These are phyloP conservation scores for Hericium coralloides DNA, from an alignment of 768 basidiomycete genomes.

Conservation along the genomic window DNA sequence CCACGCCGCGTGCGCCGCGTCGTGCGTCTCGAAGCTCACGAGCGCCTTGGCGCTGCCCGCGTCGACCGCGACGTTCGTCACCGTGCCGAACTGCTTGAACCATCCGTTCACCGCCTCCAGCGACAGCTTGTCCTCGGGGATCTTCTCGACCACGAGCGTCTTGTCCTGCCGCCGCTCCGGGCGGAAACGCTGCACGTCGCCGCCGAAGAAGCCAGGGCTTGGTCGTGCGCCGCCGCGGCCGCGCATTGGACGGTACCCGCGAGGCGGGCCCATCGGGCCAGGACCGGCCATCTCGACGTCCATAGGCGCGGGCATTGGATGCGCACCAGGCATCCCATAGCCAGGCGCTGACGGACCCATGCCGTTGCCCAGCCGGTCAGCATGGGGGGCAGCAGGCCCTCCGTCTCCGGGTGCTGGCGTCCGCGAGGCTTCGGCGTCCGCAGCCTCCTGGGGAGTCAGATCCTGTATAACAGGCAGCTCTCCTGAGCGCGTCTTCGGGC, in stretches of 20 bases:
- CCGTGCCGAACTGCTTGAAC: conserved; percentile 89
- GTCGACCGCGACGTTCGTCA: conserved; percentile 89
- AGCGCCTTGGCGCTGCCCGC: conserved; percentile 65
- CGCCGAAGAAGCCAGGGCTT: conserved; percentile 50
- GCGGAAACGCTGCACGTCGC: conserved; percentile 57
- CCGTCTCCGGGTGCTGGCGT: conserved; percentile 1
- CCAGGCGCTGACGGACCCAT: neutral
- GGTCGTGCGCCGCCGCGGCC: conserved; percentile 17
- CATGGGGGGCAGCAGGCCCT: neutral
- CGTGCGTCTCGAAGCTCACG: conserved; percentile 78
- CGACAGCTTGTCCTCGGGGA: conserved; percentile 75
- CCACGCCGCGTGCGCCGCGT: conserved; percentile 84
- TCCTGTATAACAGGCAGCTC: conserved; percentile 83
- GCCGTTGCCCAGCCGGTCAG: conserved; percentile 4
- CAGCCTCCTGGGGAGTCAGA: conserved; percentile 49
- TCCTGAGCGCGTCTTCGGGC: conserved; percentile 36
- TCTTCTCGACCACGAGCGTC: conserved; percentile 90
- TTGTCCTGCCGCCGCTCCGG: conserved; percentile 62
- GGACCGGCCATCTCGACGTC: conserved; percentile 19
- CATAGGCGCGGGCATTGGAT: conserved; percentile 8
- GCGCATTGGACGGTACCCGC: conserved; percentile 3
- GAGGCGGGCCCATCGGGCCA: conserved; percentile 9
- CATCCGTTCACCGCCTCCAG: conserved; percentile 74
- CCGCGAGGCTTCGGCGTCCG: conserved; percentile 11
- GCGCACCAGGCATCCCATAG: neutral